Conservation (phyloP, 2,329 filamentous ascomycete species). For the Exophiala spinifera region DNA sequence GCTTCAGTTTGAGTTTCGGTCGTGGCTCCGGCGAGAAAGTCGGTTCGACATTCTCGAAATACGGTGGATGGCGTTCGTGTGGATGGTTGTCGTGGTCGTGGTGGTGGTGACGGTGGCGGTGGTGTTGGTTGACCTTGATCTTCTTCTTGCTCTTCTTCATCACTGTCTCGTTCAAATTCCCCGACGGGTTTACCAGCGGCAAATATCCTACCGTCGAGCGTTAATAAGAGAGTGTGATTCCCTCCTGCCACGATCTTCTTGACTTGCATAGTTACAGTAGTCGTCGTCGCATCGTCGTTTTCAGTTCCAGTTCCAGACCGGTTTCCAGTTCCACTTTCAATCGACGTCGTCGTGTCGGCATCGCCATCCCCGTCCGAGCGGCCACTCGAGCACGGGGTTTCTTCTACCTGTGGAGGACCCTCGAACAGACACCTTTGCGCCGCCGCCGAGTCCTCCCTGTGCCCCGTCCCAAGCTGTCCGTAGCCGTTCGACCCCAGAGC, state of each 20-base stretch:
- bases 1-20: too few relatives aligned
- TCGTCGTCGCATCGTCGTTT: too few relatives aligned
- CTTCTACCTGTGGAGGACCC: slow-evolving; percentile 34
- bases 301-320: too few relatives aligned
- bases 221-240: slow-evolving; percentile 79
- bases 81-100: too few relatives aligned
- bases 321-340: slow-evolving; percentile 40
- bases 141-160: too few relatives aligned
- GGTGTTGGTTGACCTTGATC: not conserved
- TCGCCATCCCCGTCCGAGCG: too few relatives aligned
- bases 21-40: too few relatives aligned
- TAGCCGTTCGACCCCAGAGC: slow-evolving; percentile 75
- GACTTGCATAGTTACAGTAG: too few relatives aligned
- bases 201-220: slow-evolving; percentile 58
- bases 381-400: too few relatives aligned
- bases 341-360: slow-evolving; percentile 37
- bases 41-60: slow-evolving; percentile 5
- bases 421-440: slow-evolving; percentile 61
- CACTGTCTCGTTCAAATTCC: too few relatives aligned
- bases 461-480: slow-evolving; percentile 69
- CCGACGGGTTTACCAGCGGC: slow-evolving; percentile 52
- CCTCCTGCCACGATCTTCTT: slow-evolving; percentile 62
- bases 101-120: too few relatives aligned
- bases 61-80: slow-evolving; percentile 1
- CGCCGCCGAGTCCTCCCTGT: slow-evolving; percentile 66